Evolutionary conservation across 2,329 filamentous ascomycete genomes (phyloP).

Genomic region (Claviceps humidiphila): DNA sequence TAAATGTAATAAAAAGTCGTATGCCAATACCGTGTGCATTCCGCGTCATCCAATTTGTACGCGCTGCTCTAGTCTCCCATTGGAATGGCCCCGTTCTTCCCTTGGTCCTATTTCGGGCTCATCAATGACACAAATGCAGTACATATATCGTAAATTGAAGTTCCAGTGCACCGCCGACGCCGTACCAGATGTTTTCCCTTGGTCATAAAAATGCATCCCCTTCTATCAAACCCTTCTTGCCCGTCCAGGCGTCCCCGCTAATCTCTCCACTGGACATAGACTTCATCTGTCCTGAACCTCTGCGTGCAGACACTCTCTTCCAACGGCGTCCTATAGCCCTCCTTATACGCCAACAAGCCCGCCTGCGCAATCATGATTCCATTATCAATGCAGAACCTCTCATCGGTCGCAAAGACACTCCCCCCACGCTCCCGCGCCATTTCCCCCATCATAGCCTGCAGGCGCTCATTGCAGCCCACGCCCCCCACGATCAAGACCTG

Average conservation of each 20-base stretch:
- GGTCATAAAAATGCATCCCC: background rate
- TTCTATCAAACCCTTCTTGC: background rate
- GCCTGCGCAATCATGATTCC: slow-evolving; percentile 99
- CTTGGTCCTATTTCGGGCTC: no score
- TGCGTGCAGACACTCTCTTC: slow-evolving; percentile 78
- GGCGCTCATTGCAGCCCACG: slow-evolving; percentile 83
- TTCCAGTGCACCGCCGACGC: background rate
- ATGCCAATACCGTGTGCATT: no score
- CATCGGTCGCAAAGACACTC: slow-evolving; percentile 86
- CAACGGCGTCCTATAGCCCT: slow-evolving; percentile 63
- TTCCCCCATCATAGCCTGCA: slow-evolving; percentile 96
- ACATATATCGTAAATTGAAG: no score
- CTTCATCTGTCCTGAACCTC: slow-evolving; percentile 70
- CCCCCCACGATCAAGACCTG: slow-evolving; percentile 94
- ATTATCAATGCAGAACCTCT: slow-evolving; percentile 97
- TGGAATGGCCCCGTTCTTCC: no score
- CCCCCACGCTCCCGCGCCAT: slow-evolving; percentile 87
- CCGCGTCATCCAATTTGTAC: no score
- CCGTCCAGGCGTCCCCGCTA: slow-evolving; percentile 12
- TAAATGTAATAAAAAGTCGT: no score
- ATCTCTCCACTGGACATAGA: slow-evolving; percentile 67
- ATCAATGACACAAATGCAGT: no score
- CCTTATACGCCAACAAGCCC: slow-evolving; percentile 71
- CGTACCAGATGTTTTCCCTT: background rate
- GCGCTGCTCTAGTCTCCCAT: no score